A percentile compares a stretch with the other conserved stretches of the same genome.
Conservation (phyloP, 805 yeast genomes). For the Candida golubevii region DNA sequence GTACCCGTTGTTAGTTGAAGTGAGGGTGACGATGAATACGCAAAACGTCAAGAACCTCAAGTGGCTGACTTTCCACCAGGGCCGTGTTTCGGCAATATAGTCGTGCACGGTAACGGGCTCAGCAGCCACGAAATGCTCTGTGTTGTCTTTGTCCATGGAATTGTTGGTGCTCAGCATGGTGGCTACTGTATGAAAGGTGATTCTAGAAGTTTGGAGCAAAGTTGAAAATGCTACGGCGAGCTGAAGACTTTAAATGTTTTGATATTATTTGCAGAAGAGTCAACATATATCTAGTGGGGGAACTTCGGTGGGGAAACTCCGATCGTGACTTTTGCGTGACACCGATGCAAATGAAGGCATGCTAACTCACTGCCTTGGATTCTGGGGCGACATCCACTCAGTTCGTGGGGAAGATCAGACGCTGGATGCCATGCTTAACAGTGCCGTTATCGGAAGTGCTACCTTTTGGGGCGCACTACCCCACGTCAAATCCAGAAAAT, state of each 20-base stretch:
- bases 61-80: slow-evolving; percentile 36
- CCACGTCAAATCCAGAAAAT: too few species aligned
- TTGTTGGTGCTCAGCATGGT: slow-evolving; percentile 5
- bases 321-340: not conserved
- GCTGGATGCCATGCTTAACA: too few species aligned
- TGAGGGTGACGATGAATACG: slow-evolving; percentile 39
- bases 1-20: slow-evolving; percentile 40
- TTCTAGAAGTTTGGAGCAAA: too few species aligned
- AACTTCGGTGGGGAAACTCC: not conserved
- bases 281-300: not conserved
- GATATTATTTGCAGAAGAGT: too few species aligned
- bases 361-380: too few species aligned
- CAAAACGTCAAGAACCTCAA: slow-evolving; percentile 33
- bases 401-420: too few species aligned
- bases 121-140: not conserved
- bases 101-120: slow-evolving; percentile 8
- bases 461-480: too few species aligned
- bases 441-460: too few species aligned
- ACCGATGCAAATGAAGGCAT: too few species aligned
- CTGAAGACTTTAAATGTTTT: not conserved
- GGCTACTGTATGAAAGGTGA: not conserved
- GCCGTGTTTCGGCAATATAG: slow-evolving; percentile 15
- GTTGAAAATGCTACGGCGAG: too few species aligned
- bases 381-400: too few species aligned
- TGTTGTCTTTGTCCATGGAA: slow-evolving; percentile 1